Evolutionary conservation across 495 filamentous ascomycete genomes (phyloP), one percentile per base, ranked within the genome.

Genomic region (Sphaerosporella brunnea): DNA sequence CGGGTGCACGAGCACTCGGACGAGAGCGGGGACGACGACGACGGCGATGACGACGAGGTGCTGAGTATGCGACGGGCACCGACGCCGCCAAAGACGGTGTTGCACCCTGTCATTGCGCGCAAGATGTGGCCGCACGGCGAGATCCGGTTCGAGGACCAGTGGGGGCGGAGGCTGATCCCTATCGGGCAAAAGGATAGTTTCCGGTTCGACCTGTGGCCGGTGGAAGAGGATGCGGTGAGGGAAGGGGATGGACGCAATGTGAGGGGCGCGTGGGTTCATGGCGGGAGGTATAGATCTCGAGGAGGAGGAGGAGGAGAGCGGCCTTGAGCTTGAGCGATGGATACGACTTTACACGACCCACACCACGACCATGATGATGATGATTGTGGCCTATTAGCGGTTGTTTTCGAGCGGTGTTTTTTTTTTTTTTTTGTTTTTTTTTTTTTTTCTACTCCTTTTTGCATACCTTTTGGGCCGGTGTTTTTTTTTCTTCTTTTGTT

Each of bases 101-200:
- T 59, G 10, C 56, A 54, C 20, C 56, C 56, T 10, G 56, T 59
- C 25, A 59, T 59, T 19, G 56, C 56, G 3, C 38, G 56, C 20
- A 59, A 59, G 45, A 54, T 59, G 56, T 59, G 56, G 56, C 50
- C 43, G 13, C 49, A 60, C 44, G 57, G 57, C 20, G 57, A 60
- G 45, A 44, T 60, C 3, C 48, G 57, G 15, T 60, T 59, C 15
- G 56, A 60, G 51, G 57, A 60, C 39, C 57, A 60, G 47, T 60
- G 57, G 57, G 57, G 57, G 23, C 45, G 57, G 23, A 47, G 57
- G 36, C 44, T 60, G 34, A 50, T 59, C 15, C 57, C 56, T 28
- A 47, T 49, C 9, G 50, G 35, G n/a, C 34, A 51, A 23, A 47
- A 36, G 30, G 56, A 51, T 48, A 51, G 52, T 15, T 60, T 56